A percentile compares a stretch with the other conserved stretches of the same genome.
phyloP scores from a whole-genome alignment of 352 stramenopile genomes.

The Plasmopara halstedii region DNA sequence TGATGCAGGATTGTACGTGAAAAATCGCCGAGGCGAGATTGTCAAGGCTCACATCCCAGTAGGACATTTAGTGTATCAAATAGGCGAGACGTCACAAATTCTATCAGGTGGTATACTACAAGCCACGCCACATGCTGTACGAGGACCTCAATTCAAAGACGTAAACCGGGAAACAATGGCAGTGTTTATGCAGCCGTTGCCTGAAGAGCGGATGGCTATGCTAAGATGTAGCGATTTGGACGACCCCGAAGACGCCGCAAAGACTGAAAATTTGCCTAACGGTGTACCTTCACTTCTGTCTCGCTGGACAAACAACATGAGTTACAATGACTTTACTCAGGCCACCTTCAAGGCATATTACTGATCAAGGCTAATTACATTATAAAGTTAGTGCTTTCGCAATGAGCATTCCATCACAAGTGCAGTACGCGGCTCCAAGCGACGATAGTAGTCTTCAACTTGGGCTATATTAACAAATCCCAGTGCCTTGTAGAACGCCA shows the following conservation, averaged over 20 bases:
- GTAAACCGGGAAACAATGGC: slow-evolving; percentile 91
- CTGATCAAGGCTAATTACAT: slow-evolving; percentile 4
- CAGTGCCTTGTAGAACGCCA: slow-evolving; percentile 47
- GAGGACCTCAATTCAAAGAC: slow-evolving; percentile 59
- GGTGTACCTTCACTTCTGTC: slow-evolving; percentile 77
- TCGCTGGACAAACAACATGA: slow-evolving; percentile 83
- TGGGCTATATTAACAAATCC: slow-evolving; percentile 39
- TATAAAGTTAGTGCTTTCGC: neutral
- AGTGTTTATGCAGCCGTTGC: slow-evolving; percentile 96
- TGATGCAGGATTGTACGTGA: slow-evolving; percentile 89
- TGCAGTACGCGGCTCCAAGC: slow-evolving; percentile 41
- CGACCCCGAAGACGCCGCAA: slow-evolving; percentile 32
- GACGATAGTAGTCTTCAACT: slow-evolving; percentile 61
- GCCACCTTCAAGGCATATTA: slow-evolving; percentile 91
- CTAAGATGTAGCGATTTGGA: slow-evolving; percentile 29
- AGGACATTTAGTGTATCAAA: slow-evolving; percentile 90
- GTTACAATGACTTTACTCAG: slow-evolving; percentile 89
- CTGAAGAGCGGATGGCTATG: slow-evolving; percentile 72
- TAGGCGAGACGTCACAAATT: slow-evolving; percentile 95
- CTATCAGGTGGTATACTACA: slow-evolving; percentile 89
- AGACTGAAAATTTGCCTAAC: slow-evolving; percentile 68
- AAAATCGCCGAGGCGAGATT: slow-evolving; percentile 84
- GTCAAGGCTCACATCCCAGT: slow-evolving; percentile 84
- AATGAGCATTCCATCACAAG: slow-evolving; percentile 40
- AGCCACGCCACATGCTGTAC: slow-evolving; percentile 88